phyloP scores from a whole-genome alignment of 2,329 filamentous ascomycete genomes.

The Neofusicoccum kwambonambiense region DNA sequence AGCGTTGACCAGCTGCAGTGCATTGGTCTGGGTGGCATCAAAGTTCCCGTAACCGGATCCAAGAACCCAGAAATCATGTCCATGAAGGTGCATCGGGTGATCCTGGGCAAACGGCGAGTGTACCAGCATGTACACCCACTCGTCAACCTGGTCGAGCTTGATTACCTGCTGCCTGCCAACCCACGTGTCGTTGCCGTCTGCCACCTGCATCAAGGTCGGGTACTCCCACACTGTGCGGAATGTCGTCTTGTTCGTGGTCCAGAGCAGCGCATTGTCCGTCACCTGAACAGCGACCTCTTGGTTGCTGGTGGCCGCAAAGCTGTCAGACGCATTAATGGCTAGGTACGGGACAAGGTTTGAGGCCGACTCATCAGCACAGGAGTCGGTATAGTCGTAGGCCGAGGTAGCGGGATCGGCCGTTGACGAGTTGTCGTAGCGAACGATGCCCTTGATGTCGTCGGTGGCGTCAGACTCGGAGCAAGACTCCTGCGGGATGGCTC shows the following conservation, averaged over 20 bases:
- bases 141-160: conserved; percentile 34
- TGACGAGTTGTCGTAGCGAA: conserved; percentile 4
- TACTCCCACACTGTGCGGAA: conserved; percentile 36
- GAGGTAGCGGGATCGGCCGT: neutral
- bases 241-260: conserved; percentile 38
- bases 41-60: conserved; percentile 34
- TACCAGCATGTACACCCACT: conserved; percentile 12
- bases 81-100: conserved; percentile 42
- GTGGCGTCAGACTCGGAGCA: conserved; percentile 15
- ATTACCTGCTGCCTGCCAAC: conserved; percentile 23
- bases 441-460: conserved; percentile 16
- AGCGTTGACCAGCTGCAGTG: conserved; percentile 35
- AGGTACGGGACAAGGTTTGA: conserved; percentile 33
- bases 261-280: conserved; percentile 34
- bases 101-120: conserved; percentile 31
- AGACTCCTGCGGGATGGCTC: conserved; percentile 11
- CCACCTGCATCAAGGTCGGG: conserved; percentile 38
- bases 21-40: conserved; percentile 27
- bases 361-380: conserved; percentile 15
- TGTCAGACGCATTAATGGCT: neutral
- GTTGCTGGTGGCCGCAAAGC: neutral
- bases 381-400: conserved; percentile 13
- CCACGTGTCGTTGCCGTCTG: conserved; percentile 27
- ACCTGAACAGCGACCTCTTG: too few species aligned
- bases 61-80: conserved; percentile 38